Conservation (phyloP, 768 basidiomycete species). For the Hirschioporus abietinus region DNA sequence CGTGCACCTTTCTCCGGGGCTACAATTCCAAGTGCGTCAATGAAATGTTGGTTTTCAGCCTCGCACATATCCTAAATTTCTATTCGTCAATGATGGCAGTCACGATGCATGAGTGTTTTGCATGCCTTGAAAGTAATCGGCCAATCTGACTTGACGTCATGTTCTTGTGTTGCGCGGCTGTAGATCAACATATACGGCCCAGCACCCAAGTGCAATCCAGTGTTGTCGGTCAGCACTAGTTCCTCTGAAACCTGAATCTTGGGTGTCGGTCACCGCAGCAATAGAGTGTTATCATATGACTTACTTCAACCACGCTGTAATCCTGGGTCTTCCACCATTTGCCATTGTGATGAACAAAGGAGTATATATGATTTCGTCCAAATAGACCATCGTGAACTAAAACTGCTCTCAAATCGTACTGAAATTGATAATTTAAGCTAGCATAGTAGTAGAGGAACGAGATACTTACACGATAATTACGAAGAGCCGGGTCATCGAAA, state of each 20-base stretch:
- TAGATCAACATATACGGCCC: slow-evolving; percentile 81
- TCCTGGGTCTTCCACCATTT: slow-evolving; percentile 83
- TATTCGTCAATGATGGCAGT: slow-evolving; percentile 3
- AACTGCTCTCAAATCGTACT: slow-evolving; percentile 82
- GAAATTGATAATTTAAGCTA: neutral
- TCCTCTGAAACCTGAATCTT: slow-evolving; percentile 60
- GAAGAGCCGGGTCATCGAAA: slow-evolving; percentile 62
- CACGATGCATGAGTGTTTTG: slow-evolving; percentile 15
- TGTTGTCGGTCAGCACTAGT: slow-evolving; percentile 57
- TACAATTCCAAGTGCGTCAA: neutral
- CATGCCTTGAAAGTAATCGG: slow-evolving; percentile 26
- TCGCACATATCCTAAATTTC: neutral
- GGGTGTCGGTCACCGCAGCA: neutral
- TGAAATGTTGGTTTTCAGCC: neutral
- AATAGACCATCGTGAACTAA: slow-evolving; percentile 73
- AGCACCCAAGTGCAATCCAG: slow-evolving; percentile 68
- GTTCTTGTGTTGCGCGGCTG: slow-evolving; percentile 28
- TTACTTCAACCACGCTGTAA: slow-evolving; percentile 58
- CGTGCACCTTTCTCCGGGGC: neutral
- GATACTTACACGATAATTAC: slow-evolving; percentile 47
- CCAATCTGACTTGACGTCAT: slow-evolving; percentile 23
- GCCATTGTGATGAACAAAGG: slow-evolving; percentile 65
- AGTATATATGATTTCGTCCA: slow-evolving; percentile 73
- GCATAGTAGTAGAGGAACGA: neutral
- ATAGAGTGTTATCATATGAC: slow-evolving; percentile 2